These are phyloP conservation scores for Stenocarpella maydis DNA, from an alignment of 2,329 filamentous ascomycete genomes.

Conservation along the genomic window DNA sequence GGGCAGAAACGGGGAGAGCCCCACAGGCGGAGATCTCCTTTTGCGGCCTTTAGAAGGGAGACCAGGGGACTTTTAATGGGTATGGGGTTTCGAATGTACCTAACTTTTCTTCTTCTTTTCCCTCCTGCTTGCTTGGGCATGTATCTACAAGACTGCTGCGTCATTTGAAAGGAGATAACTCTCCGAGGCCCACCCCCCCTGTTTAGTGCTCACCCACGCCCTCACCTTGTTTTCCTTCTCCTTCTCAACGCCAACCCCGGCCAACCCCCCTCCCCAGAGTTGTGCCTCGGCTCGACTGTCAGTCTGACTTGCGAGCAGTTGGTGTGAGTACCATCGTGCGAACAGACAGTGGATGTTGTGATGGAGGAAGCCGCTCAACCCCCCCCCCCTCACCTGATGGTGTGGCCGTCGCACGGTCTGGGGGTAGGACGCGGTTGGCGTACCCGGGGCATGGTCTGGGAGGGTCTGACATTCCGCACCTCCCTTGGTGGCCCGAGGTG, in stretches of 20 bases:
- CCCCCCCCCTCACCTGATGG: background rate
- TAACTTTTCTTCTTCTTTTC: background rate
- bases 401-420: background rate
- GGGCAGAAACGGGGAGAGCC: background rate
- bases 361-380: background rate
- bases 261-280: background rate
- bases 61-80: background rate
- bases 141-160: background rate
- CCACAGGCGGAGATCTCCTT: conserved; percentile 1
- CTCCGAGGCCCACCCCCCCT: background rate
- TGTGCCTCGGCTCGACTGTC: conserved; percentile 18
- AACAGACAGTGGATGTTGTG: background rate
- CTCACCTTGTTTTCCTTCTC: background rate
- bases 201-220: conserved; percentile 8
- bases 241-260: background rate
- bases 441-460: conserved; percentile 10
- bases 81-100: background rate
- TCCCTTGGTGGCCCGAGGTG: background rate
- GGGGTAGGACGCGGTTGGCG: background rate
- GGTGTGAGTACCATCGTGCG: conserved; percentile 4
- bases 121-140: background rate
- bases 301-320: background rate
- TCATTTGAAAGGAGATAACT: conserved; percentile 1
- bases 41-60: background rate
- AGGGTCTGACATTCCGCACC: conserved; percentile 12